Evolutionary conservation across 2,329 filamentous ascomycete genomes (phyloP).

Genomic region (Trichoderma aggressivum): DNA sequence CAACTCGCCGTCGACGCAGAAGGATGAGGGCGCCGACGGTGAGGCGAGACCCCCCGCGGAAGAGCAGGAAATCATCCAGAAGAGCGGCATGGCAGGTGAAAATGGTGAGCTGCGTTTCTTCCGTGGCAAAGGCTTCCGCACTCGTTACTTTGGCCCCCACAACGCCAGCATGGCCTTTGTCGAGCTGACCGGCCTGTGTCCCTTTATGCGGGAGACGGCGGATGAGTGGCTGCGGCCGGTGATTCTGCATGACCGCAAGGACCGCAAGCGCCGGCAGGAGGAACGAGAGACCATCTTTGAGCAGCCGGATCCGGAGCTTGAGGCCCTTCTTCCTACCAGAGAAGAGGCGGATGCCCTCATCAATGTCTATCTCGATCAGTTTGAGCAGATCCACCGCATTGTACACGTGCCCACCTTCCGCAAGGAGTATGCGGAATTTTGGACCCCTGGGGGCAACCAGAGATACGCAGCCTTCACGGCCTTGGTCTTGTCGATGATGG

Average conservation of each 20-base stretch:
- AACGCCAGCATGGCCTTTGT: slow-evolving; percentile 60
- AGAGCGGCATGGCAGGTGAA: slow-evolving; percentile 40
- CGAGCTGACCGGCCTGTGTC: slow-evolving; percentile 54
- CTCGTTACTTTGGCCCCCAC: slow-evolving; percentile 58
- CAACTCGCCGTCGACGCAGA: slow-evolving; percentile 45
- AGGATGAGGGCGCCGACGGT: slow-evolving; percentile 38
- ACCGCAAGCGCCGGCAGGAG: slow-evolving; percentile 51
- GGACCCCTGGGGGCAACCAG: slow-evolving; percentile 43
- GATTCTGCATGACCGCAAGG: slow-evolving; percentile 53
- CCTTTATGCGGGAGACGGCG: slow-evolving; percentile 61
- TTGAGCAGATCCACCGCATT: slow-evolving; percentile 55
- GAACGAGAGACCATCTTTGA: slow-evolving; percentile 50
- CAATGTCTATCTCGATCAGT: slow-evolving; percentile 51
- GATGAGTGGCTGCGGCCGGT: slow-evolving; percentile 60
- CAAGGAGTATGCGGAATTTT: slow-evolving; percentile 54
- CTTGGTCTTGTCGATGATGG: slow-evolving; percentile 57
- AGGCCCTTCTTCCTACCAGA: slow-evolving; percentile 47
- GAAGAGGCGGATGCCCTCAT: slow-evolving; percentile 49
- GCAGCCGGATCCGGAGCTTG: slow-evolving; percentile 47
- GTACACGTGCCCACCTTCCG: slow-evolving; percentile 59
- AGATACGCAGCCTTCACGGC: slow-evolving; percentile 54
- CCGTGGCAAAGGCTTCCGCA: slow-evolving; percentile 57
- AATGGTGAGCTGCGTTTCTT: slow-evolving; percentile 56
- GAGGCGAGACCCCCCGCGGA: slow-evolving; percentile 34
- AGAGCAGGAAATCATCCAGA: slow-evolving; percentile 40